Evolutionary conservation across 345 rosid genomes (phyloP).

Genomic region (Salix arbutifolia): DNA sequence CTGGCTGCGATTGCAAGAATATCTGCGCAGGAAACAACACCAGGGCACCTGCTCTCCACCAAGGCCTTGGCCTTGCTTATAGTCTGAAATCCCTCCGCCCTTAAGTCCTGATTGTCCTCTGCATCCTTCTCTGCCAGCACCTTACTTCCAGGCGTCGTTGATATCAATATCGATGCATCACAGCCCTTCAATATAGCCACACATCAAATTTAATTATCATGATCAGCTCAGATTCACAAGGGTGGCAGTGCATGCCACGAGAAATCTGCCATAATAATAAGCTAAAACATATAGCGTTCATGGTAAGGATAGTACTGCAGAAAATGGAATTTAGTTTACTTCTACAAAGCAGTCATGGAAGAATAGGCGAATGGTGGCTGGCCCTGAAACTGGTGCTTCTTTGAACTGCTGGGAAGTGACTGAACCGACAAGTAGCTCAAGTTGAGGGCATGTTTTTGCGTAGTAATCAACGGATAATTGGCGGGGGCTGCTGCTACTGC

Average conservation of each 20-base stretch:
- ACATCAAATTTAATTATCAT: not conserved
- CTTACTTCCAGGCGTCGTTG: slow-evolving; percentile 54
- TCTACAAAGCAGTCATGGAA: slow-evolving; percentile 96
- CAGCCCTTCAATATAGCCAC: slow-evolving; percentile 52
- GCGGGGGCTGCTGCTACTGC: slow-evolving; percentile 21
- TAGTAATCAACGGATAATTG: slow-evolving; percentile 54
- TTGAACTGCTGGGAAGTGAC: slow-evolving; percentile 68
- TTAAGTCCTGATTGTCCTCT: slow-evolving; percentile 57
- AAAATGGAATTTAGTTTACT: slow-evolving; percentile 26
- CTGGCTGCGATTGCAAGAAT: slow-evolving; percentile 83
- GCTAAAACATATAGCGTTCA: slow-evolving; percentile 6
- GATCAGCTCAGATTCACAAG: not conserved
- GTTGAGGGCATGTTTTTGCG: slow-evolving; percentile 66
- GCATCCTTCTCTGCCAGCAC: slow-evolving; percentile 71
- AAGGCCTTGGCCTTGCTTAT: slow-evolving; percentile 58
- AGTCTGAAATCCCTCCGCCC: slow-evolving; percentile 60
- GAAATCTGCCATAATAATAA: not conserved
- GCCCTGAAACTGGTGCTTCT: slow-evolving; percentile 65
- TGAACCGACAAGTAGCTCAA: slow-evolving; percentile 64
- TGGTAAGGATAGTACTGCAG: not conserved
- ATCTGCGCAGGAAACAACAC: slow-evolving; percentile 80
- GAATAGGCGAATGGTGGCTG: slow-evolving; percentile 88
- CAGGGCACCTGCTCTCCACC: slow-evolving; percentile 79
- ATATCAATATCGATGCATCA: slow-evolving; percentile 71
- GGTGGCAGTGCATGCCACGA: not conserved